Base-by-base conservation (phyloP, 2,329 filamentous ascomycete genomes). In the Colletotrichum tanaceti region DNA sequence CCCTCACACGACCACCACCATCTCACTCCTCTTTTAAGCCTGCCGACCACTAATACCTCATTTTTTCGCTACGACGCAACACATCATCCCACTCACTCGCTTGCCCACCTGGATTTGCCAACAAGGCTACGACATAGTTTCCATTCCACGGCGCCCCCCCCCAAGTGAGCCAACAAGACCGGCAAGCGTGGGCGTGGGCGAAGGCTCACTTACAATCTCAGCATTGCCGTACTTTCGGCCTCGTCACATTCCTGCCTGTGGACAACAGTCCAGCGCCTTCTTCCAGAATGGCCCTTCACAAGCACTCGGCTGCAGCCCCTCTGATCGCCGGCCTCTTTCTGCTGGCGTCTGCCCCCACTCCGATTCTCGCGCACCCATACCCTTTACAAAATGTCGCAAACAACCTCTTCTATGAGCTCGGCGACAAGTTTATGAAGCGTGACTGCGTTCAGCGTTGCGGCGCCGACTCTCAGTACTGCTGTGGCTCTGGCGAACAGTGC, bases 391-490 rank as follows among this genome's bases (percentile, higher is more conserved):
- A 71, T n/a, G 41, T 58, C 47, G 64, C 53, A 49, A 81, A 80
- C 73, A 83, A 87, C 72, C 79, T 80, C 68, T 75, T 85, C 38
- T 82, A 84, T 73, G 83, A 83, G 73, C 66, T 72, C 38, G 86
- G 85, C 72, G 83, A 81, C 73, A 83, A 83, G 63, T 87, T 81
- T 70, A 81, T 89, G 47, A 79, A 77, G 22, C 82, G 85, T 70
- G 77, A 75, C 64, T 89, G 87, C 79, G 80, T 77, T 53, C 76
- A 82, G 43, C 84, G 84, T 77, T 90, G 88, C 77, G 87, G 88
- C 70, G 76, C 79, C 59, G 78, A 86, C 62, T 84, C 84, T 73
- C 82, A 86, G 75, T 84, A 84, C 77, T 90, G 87, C 79, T 90
- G 88, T 74, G 76, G 75, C 24, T 72, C 77, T 62, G 80, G 79